Conservation (phyloP, 306 rosid genomes). For the Glycine soja region DNA sequence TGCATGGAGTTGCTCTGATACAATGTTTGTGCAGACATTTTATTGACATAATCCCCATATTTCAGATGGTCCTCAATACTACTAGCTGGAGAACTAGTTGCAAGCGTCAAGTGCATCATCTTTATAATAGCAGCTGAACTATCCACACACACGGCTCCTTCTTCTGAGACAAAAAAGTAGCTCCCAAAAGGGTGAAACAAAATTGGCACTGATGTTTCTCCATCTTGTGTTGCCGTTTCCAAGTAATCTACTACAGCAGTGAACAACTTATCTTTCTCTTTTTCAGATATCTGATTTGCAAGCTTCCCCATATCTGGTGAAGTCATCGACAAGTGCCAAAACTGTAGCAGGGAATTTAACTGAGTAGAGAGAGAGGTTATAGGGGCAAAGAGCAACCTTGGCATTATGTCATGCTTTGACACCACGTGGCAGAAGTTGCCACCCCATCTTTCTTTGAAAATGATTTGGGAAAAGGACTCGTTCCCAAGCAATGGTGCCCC, state of each 20-base stretch:
- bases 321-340: slow-evolving; percentile 73
- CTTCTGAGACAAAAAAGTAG: slow-evolving; percentile 69
- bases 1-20: slow-evolving; percentile 49
- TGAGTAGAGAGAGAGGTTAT: slow-evolving; percentile 54
- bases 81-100: slow-evolving; percentile 53
- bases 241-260: slow-evolving; percentile 53
- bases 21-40: slow-evolving; percentile 54
- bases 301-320: slow-evolving; percentile 51
- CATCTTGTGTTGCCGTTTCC: slow-evolving; percentile 52
- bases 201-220: slow-evolving; percentile 46
- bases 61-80: slow-evolving; percentile 81
- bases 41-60: slow-evolving; percentile 71
- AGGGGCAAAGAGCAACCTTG: slow-evolving; percentile 80
- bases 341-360: slow-evolving; percentile 59
- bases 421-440: slow-evolving; percentile 83
- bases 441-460: slow-evolving; percentile 76
- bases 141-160: slow-evolving; percentile 81
- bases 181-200: slow-evolving; percentile 80
- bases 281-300: slow-evolving; percentile 53
- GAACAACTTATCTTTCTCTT: slow-evolving; percentile 57
- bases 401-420: slow-evolving; percentile 83
- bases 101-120: slow-evolving; percentile 77
- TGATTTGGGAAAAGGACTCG: slow-evolving; percentile 64
- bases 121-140: slow-evolving; percentile 60
- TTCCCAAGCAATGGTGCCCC: slow-evolving; percentile 90